Percentiles rank a stretch among this genome's conserved stretches.
Evolutionary conservation across 129 eudicot species (phyloP).

Genomic region (Cynara cardunculus): DNA sequence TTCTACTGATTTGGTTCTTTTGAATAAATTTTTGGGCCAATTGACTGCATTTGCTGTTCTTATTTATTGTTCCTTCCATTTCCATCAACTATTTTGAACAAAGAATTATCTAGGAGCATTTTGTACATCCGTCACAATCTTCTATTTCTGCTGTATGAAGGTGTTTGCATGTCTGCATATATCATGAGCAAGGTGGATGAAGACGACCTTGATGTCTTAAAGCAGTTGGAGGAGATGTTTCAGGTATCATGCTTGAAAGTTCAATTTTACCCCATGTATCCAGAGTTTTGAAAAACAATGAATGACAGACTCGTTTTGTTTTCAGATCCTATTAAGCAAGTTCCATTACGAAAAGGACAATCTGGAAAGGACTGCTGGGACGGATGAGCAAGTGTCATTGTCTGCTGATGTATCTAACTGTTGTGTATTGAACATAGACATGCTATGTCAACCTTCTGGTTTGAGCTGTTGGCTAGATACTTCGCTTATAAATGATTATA

Average conservation of each 20-base stretch:
- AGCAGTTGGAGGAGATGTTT: slow-evolving; percentile 69
- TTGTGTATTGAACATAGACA: slow-evolving; percentile 50
- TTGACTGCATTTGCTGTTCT: not conserved
- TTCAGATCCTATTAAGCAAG: slow-evolving; percentile 57
- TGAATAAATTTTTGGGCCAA: not conserved
- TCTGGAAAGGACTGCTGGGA: slow-evolving; percentile 29
- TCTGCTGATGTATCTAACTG: slow-evolving; percentile 38
- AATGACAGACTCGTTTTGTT: not conserved
- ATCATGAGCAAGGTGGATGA: slow-evolving; percentile 41
- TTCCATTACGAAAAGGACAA: slow-evolving; percentile 50
- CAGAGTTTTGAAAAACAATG: not conserved
- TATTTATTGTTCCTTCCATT: not conserved
- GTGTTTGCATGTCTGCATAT: slow-evolving; percentile 63
- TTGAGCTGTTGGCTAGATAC: slow-evolving; percentile 62
- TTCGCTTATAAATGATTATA: slow-evolving; percentile 52
- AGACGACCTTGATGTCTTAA: slow-evolving; percentile 28
- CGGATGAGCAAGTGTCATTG: slow-evolving; percentile 23
- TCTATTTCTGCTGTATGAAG: slow-evolving; percentile 36
- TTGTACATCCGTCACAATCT: not conserved
- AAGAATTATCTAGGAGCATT: not conserved
- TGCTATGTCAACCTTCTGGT: slow-evolving; percentile 42
- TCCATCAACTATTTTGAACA: not conserved
- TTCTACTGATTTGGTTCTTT: not conserved
- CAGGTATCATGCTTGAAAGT: slow-evolving; percentile 44
- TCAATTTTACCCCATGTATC: not conserved